Conservation (phyloP, 2,329 filamentous ascomycete species). For the Plectosphaerella plurivora region DNA sequence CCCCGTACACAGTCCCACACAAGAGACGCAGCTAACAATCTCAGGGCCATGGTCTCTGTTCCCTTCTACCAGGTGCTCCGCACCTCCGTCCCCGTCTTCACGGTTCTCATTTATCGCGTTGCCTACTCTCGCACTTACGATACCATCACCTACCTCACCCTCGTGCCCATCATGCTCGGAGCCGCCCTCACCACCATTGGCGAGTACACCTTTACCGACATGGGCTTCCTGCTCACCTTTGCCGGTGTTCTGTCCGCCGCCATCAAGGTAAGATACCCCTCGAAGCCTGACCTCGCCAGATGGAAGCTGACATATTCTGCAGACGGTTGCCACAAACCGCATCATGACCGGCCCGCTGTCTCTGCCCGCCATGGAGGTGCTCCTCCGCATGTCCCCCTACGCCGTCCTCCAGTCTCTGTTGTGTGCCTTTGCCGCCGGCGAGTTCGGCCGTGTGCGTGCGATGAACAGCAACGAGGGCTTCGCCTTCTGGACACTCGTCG, state of each 20-base stretch:
- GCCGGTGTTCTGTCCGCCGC: conserved; percentile 50
- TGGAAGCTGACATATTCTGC: conserved; percentile 3
- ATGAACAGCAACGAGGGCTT: conserved; percentile 29
- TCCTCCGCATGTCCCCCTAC: conserved; percentile 59
- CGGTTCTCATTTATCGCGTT: conserved; percentile 55
- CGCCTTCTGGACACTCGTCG: conserved; percentile 28
- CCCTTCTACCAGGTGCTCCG: conserved; percentile 63
- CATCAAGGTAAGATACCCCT: conserved; percentile 38
- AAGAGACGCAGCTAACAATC: background rate
- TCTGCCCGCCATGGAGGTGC: conserved; percentile 54
- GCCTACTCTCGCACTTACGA: conserved; percentile 52
- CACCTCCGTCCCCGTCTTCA: conserved; percentile 57
- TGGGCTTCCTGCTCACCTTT: conserved; percentile 51
- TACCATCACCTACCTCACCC: conserved; percentile 51
- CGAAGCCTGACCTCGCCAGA: background rate
- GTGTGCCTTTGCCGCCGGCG: conserved; percentile 48
- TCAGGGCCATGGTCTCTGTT: conserved; percentile 53
- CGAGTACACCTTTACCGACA: conserved; percentile 57
- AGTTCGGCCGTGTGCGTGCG: conserved; percentile 37
- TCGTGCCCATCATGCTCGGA: conserved; percentile 56
- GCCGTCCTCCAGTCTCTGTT: conserved; percentile 51
- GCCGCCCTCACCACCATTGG: conserved; percentile 57
- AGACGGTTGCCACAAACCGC: conserved; percentile 59
- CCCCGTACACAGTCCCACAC: background rate
- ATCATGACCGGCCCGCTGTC: conserved; percentile 58